Evolutionary conservation across 139 green algal species (phyloP).

Genomic region (Marvania coccoides): DNA sequence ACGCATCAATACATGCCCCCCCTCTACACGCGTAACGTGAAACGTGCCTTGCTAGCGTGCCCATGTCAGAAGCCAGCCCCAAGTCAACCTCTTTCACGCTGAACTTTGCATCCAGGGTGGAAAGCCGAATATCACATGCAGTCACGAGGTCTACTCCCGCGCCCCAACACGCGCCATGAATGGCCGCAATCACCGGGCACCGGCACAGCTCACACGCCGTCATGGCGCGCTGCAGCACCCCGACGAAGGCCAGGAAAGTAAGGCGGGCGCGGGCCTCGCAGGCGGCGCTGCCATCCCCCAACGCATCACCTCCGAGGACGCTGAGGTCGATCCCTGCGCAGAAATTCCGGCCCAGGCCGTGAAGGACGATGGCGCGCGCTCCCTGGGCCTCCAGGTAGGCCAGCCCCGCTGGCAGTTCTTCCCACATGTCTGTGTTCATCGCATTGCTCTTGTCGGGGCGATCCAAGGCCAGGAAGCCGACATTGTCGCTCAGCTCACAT

Average conservation of each 20-base stretch:
- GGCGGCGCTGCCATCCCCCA: background rate
- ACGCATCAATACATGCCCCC: too few relatives aligned
- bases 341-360: slow-evolving; percentile 54
- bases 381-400: background rate
- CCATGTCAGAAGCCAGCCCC: slow-evolving; percentile 17
- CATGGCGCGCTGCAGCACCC: slow-evolving; percentile 43
- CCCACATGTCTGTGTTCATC: slow-evolving; percentile 10
- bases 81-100: slow-evolving; percentile 93
- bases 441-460: slow-evolving; percentile 8
- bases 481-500: too few relatives aligned
- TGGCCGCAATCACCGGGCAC: slow-evolving; percentile 54
- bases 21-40: too few relatives aligned
- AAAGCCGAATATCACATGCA: slow-evolving; percentile 77
- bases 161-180: slow-evolving; percentile 74
- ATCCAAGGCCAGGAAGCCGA: slow-evolving; percentile 1
- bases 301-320: slow-evolving; percentile 10
- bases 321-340: slow-evolving; percentile 63
- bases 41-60: background rate
- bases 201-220: slow-evolving; percentile 52
- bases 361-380: slow-evolving; percentile 36
- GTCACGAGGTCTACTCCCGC: slow-evolving; percentile 80
- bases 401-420: slow-evolving; percentile 2
- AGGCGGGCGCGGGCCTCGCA: slow-evolving; percentile 2
- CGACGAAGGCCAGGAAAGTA: slow-evolving; percentile 1
- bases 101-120: slow-evolving; percentile 56